phyloP scores from a whole-genome alignment of 768 basidiomycete genomes.

The Mrakia gelida region DNA sequence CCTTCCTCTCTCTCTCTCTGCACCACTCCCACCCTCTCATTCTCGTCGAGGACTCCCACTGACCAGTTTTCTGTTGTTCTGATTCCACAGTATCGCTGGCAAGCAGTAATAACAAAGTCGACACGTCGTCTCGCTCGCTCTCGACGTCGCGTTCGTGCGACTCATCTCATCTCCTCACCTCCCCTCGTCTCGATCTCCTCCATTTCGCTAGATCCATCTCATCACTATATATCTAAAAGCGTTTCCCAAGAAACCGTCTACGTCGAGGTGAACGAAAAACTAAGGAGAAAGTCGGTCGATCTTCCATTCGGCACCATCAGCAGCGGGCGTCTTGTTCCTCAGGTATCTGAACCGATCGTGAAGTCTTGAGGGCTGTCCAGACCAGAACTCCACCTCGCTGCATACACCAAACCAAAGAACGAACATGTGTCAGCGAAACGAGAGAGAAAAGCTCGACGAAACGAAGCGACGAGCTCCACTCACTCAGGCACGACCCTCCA shows the following conservation, averaged over 20 bases:
- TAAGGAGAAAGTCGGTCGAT: conserved; percentile 31
- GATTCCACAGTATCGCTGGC: no score
- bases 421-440: background rate
- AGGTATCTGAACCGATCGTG: conserved; percentile 33
- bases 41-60: no score
- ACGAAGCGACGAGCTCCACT: background rate
- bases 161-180: no score
- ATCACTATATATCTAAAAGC: background rate
- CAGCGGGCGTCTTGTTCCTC: conserved; percentile 18
- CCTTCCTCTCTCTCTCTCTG: no score
- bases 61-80: no score
- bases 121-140: no score
- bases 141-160: no score
- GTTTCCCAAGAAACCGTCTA: background rate
- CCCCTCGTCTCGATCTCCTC: no score
- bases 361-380: conserved; percentile 31
- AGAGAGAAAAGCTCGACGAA: background rate
- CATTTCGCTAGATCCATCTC: no score
- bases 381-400: conserved; percentile 34
- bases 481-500: conserved; percentile 32
- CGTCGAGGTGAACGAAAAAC: background rate
- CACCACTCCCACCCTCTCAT: no score
- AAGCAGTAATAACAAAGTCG: no score
- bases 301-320: conserved; percentile 28
- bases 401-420: background rate